A percentile compares a stretch with the other conserved stretches of the same genome.
Conservation (phyloP, 192 early-diverging fungal species). For the Entomortierella chlamydospora region DNA sequence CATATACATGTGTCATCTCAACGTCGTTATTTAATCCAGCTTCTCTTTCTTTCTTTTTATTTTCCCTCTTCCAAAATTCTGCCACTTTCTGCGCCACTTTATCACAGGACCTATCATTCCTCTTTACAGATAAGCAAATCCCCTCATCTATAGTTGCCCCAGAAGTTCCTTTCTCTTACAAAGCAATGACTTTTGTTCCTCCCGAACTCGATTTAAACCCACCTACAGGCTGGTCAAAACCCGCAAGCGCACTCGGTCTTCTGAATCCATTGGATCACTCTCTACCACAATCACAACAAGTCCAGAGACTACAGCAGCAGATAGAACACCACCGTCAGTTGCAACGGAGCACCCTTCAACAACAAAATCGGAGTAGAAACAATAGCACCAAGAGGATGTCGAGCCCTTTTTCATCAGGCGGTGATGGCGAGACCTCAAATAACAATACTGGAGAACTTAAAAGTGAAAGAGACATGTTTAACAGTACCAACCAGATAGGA, state of each 20-base stretch:
- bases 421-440: neutral
- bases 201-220: conserved; percentile 45
- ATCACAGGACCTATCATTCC: neutral
- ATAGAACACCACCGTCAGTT: conserved; percentile 41
- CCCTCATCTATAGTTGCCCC: too few species aligned
- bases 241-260: conserved; percentile 38
- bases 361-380: neutral
- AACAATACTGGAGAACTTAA: neutral
- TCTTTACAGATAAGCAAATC: too few species aligned
- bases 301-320: conserved; percentile 38
- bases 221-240: conserved; percentile 39
- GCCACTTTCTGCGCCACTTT: neutral
- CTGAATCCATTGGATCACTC: conserved; percentile 30
- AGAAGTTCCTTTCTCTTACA: too few species aligned
- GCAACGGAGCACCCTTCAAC: conserved; percentile 9
- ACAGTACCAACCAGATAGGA: neutral
- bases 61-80: neutral
- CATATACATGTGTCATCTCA: too few species aligned
- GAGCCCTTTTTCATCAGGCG: neutral
- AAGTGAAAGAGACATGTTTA: neutral
- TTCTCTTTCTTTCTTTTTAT: neutral
- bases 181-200: neutral
- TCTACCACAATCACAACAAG: conserved; percentile 37
- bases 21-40: neutral
- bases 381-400: neutral